These are phyloP conservation scores for Mychonastes homosphaera DNA, from an alignment of 139 green algal genomes.

Conservation along the genomic window DNA sequence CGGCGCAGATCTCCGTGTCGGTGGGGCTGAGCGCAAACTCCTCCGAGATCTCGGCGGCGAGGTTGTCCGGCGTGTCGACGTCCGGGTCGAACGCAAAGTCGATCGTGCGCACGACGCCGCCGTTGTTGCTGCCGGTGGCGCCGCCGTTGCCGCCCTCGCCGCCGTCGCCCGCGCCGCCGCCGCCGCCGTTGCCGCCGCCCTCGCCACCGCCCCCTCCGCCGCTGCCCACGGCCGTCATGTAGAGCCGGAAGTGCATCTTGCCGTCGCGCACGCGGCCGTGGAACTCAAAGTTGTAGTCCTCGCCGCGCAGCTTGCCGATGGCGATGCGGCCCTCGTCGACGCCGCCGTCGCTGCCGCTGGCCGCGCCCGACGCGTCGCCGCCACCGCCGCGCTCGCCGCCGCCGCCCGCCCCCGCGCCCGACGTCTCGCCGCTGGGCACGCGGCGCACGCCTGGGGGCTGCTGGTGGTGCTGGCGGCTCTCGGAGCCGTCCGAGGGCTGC, in stretches of 20 bases:
- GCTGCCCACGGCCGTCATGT: constrained; percentile 49
- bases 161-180: no score
- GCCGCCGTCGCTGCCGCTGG: not conserved
- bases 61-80: constrained; percentile 76
- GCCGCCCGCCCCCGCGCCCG: no score
- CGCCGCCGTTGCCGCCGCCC: not conserved
- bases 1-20: constrained; percentile 82
- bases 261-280: constrained; percentile 50
- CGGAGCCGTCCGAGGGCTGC: no score
- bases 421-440: no score
- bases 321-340: constrained; percentile 30
- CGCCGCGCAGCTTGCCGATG: constrained; percentile 64
- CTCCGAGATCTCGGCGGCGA: constrained; percentile 84
- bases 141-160: constrained; percentile 10
- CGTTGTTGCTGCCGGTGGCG: constrained; percentile 5
- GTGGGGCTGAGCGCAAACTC: constrained; percentile 79
- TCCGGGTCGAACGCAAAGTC: constrained; percentile 93
- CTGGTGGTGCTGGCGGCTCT: no score
- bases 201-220: not conserved
- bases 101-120: constrained; percentile 59
- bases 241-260: constrained; percentile 78
- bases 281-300: constrained; percentile 88
- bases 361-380: no score
- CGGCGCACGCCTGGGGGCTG: no score
- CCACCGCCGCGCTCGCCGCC: no score